phyloP scores from a whole-genome alignment of 495 filamentous ascomycete species.

The Hypoxylon trugodes region DNA sequence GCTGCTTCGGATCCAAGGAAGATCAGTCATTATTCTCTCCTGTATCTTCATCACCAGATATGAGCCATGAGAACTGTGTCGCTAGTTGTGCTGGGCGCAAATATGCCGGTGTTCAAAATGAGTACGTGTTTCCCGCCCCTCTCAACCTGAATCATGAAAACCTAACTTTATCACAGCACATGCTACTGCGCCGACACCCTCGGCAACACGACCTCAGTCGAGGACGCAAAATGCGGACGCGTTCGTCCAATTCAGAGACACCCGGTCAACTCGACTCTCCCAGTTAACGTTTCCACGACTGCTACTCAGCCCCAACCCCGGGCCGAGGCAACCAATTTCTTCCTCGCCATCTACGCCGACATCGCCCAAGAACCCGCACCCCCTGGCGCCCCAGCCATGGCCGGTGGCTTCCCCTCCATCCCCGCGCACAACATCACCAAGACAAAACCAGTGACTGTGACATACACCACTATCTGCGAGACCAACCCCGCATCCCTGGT shows the following conservation, averaged over 20 bases:
- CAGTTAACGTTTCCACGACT: not conserved
- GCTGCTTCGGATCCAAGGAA: constrained; percentile 29
- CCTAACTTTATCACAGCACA: constrained; percentile 13
- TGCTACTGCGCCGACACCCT: constrained; percentile 61
- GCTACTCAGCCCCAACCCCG: not conserved
- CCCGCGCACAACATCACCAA: not conserved
- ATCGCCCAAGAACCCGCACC: constrained; percentile 14
- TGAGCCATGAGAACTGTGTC: constrained; percentile 33
- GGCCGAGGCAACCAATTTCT: not conserved
- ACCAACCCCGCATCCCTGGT: constrained; percentile 29
- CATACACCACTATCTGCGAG: constrained; percentile 45
- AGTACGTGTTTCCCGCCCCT: constrained; percentile 17
- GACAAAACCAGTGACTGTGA: constrained; percentile 32
- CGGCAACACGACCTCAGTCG: constrained; percentile 61
- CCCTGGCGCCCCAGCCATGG: constrained; percentile 31
- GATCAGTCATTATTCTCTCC: constrained; percentile 8
- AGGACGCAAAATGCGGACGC: constrained; percentile 20
- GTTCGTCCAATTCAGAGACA: too few species aligned
- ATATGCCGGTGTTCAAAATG: constrained; percentile 35
- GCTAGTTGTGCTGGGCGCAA: constrained; percentile 21
- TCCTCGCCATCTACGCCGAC: constrained; percentile 37
- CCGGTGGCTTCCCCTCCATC: not conserved
- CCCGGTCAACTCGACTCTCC: not conserved
- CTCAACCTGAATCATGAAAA: not conserved
- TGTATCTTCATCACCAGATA: constrained; percentile 5